A percentile compares a stretch with the other conserved stretches of the same genome.
Evolutionary conservation across 1,139 yeast species (phyloP).

Genomic region (Magnusiomyces suaveolens): DNA sequence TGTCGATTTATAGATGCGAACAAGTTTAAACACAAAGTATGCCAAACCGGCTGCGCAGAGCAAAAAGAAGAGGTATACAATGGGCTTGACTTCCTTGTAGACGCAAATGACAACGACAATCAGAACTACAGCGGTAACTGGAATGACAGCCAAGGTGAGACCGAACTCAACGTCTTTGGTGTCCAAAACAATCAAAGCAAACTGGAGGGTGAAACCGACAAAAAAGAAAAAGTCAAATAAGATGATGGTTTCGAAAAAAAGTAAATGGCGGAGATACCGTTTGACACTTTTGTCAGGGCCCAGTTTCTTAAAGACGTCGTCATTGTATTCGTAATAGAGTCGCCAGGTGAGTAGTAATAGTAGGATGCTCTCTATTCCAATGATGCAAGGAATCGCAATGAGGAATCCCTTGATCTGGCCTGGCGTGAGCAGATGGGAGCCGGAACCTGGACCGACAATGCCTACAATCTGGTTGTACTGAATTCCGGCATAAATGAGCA

Average conservation of each 20-base stretch:
- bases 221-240: conserved; percentile 44
- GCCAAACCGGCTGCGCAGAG: conserved; percentile 40
- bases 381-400: conserved; percentile 40
- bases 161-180: conserved; percentile 41
- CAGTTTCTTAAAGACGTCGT: conserved; percentile 43
- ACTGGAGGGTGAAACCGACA: conserved; percentile 47
- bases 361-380: conserved; percentile 35
- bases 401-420: conserved; percentile 15
- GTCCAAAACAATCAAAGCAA: conserved; percentile 41
- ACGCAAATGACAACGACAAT: conserved; percentile 36
- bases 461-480: conserved; percentile 40
- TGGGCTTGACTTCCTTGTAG: conserved; percentile 33
- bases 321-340: conserved; percentile 39
- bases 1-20: conserved; percentile 42
- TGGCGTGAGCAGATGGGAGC: not conserved
- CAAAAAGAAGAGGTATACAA: conserved; percentile 31
- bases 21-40: conserved; percentile 43
- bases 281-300: conserved; percentile 43
- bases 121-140: conserved; percentile 38
- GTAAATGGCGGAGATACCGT: conserved; percentile 38
- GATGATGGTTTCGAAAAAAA: conserved; percentile 33
- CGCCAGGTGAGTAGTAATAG: conserved; percentile 33
- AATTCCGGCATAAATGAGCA: conserved; percentile 44
- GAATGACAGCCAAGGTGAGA: conserved; percentile 42
- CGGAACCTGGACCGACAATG: conserved; percentile 23